These are phyloP conservation scores for Pneumocystis canis DNA, from an alignment of 1,139 yeast genomes.

Conservation along the genomic window DNA sequence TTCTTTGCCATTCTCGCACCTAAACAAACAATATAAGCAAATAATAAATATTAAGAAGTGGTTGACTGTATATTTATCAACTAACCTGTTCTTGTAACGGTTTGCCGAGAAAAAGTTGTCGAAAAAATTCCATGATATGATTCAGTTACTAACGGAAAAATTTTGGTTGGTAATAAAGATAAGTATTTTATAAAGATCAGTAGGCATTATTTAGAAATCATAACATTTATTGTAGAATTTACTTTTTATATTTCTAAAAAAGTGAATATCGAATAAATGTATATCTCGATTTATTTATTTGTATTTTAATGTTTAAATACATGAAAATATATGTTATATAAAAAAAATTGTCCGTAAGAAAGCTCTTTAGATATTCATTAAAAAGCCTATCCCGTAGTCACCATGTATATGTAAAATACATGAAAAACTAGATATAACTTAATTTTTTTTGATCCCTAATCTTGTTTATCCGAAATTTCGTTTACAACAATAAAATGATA, in stretches of 20 bases:
- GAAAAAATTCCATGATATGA: neutral
- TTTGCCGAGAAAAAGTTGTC: neutral
- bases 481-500: neutral
- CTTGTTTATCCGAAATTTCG: neutral
- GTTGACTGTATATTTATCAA: neutral
- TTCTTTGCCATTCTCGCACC: conserved; percentile 54
- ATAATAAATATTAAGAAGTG: neutral
- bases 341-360: neutral
- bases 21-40: conserved; percentile 1
- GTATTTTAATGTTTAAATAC: neutral
- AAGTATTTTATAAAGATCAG: neutral
- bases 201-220: neutral
- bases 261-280: no score
- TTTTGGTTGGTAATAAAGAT: neutral
- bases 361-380: neutral
- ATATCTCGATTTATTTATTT: neutral
- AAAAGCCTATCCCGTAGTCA: neutral
- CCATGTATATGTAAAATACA: neutral
- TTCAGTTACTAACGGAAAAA: neutral
- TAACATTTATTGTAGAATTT: neutral
- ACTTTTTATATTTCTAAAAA: neutral
- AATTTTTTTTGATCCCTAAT: neutral
- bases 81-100: neutral
- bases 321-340: neutral
- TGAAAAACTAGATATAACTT: neutral